Evolutionary conservation across 768 basidiomycete genomes (phyloP), one percentile per base, ranked within the genome.

Genomic region (Lanmaoa pseudosensibilis): DNA sequence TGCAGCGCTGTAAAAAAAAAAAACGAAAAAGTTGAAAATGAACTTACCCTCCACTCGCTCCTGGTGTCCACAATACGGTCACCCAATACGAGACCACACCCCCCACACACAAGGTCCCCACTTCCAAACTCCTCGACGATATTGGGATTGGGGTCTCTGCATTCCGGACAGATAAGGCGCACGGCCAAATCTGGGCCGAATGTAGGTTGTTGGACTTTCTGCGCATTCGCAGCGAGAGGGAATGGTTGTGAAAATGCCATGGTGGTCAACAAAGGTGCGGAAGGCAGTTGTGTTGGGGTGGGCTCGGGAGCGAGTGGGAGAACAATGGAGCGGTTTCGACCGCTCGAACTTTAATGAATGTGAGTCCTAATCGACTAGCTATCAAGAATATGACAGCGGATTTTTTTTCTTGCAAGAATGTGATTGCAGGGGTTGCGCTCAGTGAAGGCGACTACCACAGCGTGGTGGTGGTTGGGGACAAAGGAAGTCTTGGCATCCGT

Each of bases 91-190:
- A 98, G 80, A 55, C 95, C 94, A 80, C 94, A 96, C 59, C 83
- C 83, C 68, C 89, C 89, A 78, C 95, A 94, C 64, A 98, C 97
- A 70, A 98, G 85, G 76, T 99, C 97, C 67, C 97, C 97, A 63
- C 91, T 90, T 68, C 92, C 91, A 75, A 96, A 98, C 78, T 98
- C 94, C 79, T 99, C 97, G 67, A 94, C 83, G 69, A 99, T 95
- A 62, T 94, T 87, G 15, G 94, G 94, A 67, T 91, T 90, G 54
- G 92, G 91, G 68, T 92, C 90, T 75, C 89, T 81, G 78, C 96
- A 98, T 66, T 98, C 95, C 21, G 94, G 95, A 70, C 96, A 98
- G 64, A 95, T 90, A 65, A 94, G 85, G 46, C 92, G 89, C 61
- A 94, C 88, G 48, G 90, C 85, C 55, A 94, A 80, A 74, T 94